These are phyloP conservation scores for Cutaneotrichosporon dermatis DNA, from an alignment of 1,284 basidiomycete species.

Conservation along the genomic window DNA sequence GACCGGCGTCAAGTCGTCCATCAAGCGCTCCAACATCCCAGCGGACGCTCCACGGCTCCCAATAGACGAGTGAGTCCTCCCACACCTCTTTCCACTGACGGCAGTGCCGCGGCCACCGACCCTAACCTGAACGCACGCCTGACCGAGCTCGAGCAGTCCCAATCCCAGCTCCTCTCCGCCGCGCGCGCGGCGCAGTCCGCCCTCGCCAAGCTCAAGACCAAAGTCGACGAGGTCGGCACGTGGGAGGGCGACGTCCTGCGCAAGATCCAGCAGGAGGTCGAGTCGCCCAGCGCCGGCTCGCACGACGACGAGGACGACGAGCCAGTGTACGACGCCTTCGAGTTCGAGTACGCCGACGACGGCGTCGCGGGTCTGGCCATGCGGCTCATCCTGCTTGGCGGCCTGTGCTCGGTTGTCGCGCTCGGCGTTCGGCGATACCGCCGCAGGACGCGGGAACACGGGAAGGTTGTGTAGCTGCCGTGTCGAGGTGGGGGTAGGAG, in stretches of 20 bases:
- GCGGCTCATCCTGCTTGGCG: neutral
- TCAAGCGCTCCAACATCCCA: neutral
- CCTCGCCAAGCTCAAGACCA: neutral
- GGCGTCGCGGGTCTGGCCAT: neutral
- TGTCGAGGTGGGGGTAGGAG: too few species aligned
- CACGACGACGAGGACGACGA: neutral
- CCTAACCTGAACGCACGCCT: neutral
- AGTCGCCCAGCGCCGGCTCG: neutral
- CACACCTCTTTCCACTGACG: neutral
- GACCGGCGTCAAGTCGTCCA: neutral
- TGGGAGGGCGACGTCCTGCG: constrained; percentile 49
- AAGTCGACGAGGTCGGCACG: constrained; percentile 17
- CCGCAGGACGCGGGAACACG: neutral
- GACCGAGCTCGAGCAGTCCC: neutral
- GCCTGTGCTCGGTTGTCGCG: neutral
- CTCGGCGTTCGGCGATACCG: neutral
- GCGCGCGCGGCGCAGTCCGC: neutral
- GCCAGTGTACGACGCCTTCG: neutral
- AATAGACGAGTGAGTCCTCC: too few species aligned
- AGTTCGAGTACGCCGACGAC: neutral
- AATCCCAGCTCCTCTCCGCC: neutral
- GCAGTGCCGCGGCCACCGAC: neutral
- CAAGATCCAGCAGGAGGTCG: constrained; percentile 61
- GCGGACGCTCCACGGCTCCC: constrained; percentile 17
- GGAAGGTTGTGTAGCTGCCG: neutral